Base-by-base conservation (phyloP, 2,329 filamentous ascomycete genomes). In the Rhexocercosporidium sp. region DNA sequence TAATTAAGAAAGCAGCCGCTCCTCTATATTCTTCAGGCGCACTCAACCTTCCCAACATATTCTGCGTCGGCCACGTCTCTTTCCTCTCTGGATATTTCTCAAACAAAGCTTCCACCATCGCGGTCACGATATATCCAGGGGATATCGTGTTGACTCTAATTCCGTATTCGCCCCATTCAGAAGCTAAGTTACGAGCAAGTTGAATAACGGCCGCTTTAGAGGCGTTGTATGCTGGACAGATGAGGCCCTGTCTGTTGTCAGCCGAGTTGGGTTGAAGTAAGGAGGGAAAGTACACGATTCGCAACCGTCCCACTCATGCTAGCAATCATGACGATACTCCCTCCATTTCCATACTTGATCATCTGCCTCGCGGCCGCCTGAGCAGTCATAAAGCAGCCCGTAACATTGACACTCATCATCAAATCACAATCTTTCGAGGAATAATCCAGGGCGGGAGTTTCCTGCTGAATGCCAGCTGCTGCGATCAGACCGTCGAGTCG, bases 311-410 rank as follows among this genome's bases (percentile, higher is more conserved):
- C 90, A 71, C 87, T 90, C 89, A 92, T 92, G 71, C 87, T 90
- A n/a, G 85, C 88, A 75, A 92, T 89, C 74, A 92, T 79, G 16
- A 87, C 86, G 67, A 92, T 86, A 75, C 87, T 90, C 0, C 89
- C 89, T 6, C 82, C 80, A 29, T 80, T 82, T 66, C 86, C 83
- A 31, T 86, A 82, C 60, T 84, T 83, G 25, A 88, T 81, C 85
- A 92, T 89, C 77, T 96, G 91, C 64, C 90, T 86, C 39, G 94
- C 94, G n/a, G 93, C 92, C 22, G 93, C 93, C 82, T 95, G 92
- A 29, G 93, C 93, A 70, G 93, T 96, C 86, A 94, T 88, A 81
- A 93, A 92, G 31, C 86, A 89, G 14, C 94, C 94, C n/a, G 89
- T 96, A 73, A 97, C 85, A 80, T 97, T 96, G 75, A 95, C 90